Evolutionary conservation across 2,329 filamentous ascomycete species (phyloP).

Genomic region (Lasiodiplodia sp.): DNA sequence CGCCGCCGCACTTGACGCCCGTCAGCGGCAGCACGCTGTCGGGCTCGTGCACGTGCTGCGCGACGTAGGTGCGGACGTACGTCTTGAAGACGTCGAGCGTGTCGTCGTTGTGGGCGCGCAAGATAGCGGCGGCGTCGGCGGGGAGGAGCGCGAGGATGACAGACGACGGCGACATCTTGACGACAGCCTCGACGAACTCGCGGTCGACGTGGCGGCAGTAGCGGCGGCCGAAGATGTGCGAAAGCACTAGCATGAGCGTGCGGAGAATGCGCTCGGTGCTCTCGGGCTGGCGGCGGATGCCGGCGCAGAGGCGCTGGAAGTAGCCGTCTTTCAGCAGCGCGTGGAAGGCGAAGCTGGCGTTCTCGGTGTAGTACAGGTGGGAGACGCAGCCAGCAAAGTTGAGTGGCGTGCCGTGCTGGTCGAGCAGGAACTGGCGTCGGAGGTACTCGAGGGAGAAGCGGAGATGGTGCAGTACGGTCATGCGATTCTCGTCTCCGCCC

Average conservation of each 20-base stretch:
- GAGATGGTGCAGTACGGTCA: slow-evolving; percentile 76
- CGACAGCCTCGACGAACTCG: slow-evolving; percentile 57
- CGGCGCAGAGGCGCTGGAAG: slow-evolving; percentile 69
- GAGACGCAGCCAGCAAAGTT: slow-evolving; percentile 76
- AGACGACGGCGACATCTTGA: slow-evolving; percentile 66
- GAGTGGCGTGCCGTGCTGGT: slow-evolving; percentile 66
- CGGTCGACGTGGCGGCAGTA: slow-evolving; percentile 57
- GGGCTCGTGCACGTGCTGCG: slow-evolving; percentile 62
- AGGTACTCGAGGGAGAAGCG: slow-evolving; percentile 85
- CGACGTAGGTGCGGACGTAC: slow-evolving; percentile 74
- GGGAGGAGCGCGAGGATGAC: slow-evolving; percentile 73
- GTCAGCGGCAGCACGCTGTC: slow-evolving; percentile 69
- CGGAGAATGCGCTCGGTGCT: slow-evolving; percentile 59
- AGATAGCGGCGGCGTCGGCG: slow-evolving; percentile 60
- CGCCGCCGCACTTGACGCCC: slow-evolving; percentile 53
- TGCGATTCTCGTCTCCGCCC: slow-evolving; percentile 71
- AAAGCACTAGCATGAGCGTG: slow-evolving; percentile 72
- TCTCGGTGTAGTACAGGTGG: slow-evolving; percentile 80
- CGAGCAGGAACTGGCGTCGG: slow-evolving; percentile 71
- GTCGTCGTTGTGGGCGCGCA: slow-evolving; percentile 69
- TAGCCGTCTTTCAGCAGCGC: slow-evolving; percentile 75
- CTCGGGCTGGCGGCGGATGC: slow-evolving; percentile 60
- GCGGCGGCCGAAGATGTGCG: slow-evolving; percentile 73
- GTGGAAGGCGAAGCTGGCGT: slow-evolving; percentile 78
- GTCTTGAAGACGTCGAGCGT: slow-evolving; percentile 71